Base-by-base conservation (phyloP, 208 protist species). In the Trypanosomatidae sp. region DNA sequence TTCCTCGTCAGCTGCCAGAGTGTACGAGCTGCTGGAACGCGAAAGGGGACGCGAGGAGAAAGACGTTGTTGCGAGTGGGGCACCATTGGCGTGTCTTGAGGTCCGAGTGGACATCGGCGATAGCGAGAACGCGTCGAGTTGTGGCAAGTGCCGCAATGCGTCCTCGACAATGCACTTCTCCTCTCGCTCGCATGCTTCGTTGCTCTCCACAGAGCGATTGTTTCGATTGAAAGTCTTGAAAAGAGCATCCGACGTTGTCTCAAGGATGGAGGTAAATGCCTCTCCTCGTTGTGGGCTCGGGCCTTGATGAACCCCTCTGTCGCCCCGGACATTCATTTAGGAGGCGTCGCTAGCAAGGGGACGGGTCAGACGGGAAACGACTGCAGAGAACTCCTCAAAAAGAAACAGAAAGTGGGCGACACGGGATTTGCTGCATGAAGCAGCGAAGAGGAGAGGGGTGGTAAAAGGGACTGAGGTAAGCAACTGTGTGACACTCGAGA, bases 1-100 rank as follows among this genome's bases (percentile, higher is more conserved):
- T 36, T 83, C 74, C 47, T 81, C 78, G 17, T 69, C 80, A 1
- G 56, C 74, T 28, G n/a, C 70, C 9, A 80, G 65, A 59, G 55
- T 39, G 64, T 75, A 60, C 0, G 64, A 49, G 15, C n/a, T 53
- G 43, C 22, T 69, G 1, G 10, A 1, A n/a, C 25, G 68, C 8
- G 69, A 58, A 15, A 49, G 1, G 15, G 47, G 47, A 68, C n/a
- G 8, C 5, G 25, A 17, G 13, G 52, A 19, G n/a, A 55, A 46
- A 1, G 58, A 41, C 22, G 19, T 22, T 8, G 41, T 66, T 28
- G 50, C 28, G 3, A 33, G 41, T 3, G 46, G 33, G 60, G 50
- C 22, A 1, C 22, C 56, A 46, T 19, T 58, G 33, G 12, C 65
- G 30, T 19, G 66, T 53, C 5, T 52, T 13, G 53, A 56, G 36